Evolutionary conservation across 2,329 filamentous ascomycete species (phyloP).

Genomic region (Monosporascus cannonballus): DNA sequence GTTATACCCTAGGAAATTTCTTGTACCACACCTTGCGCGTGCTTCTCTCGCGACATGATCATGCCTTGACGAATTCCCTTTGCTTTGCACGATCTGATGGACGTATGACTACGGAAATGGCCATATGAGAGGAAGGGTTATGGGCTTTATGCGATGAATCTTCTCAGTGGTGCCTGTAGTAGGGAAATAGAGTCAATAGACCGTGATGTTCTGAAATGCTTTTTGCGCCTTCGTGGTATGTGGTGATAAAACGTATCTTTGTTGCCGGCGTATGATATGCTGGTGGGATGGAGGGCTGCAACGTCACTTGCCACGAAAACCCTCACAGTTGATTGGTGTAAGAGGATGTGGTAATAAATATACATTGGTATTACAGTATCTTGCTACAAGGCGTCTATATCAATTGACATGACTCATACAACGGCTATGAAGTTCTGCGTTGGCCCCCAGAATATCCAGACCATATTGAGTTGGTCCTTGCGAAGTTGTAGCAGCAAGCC

Average conservation of each 20-base stretch:
- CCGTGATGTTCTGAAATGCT: conserved; percentile 8
- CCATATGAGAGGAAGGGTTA: conserved; percentile 36
- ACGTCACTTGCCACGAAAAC: no score
- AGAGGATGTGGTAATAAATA: background rate
- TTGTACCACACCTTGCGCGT: conserved; percentile 5
- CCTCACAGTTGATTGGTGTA: no score
- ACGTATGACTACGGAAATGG: conserved; percentile 32
- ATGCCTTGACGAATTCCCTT: conserved; percentile 25
- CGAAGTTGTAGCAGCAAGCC: conserved; percentile 12
- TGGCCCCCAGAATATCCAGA: conserved; percentile 3
- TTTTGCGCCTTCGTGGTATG: conserved; percentile 4
- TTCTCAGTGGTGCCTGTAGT: conserved; percentile 40
- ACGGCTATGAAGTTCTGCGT: background rate
- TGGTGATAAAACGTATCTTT: background rate
- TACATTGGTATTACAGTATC: background rate
- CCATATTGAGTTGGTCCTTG: conserved; percentile 8
- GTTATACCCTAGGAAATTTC: conserved; percentile 15
- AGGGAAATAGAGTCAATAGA: conserved; percentile 40
- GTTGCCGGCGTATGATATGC: no score
- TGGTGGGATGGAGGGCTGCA: no score
- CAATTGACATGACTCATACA: no score
- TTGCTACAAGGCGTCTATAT: background rate
- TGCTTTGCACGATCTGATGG: conserved; percentile 36
- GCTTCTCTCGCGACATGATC: conserved; percentile 16
- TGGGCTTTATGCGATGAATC: conserved; percentile 32